Evolutionary conservation across 148 eudicot species (phyloP), one percentile per base, ranked within the genome.

Genomic region (Limonium bicolor): DNA sequence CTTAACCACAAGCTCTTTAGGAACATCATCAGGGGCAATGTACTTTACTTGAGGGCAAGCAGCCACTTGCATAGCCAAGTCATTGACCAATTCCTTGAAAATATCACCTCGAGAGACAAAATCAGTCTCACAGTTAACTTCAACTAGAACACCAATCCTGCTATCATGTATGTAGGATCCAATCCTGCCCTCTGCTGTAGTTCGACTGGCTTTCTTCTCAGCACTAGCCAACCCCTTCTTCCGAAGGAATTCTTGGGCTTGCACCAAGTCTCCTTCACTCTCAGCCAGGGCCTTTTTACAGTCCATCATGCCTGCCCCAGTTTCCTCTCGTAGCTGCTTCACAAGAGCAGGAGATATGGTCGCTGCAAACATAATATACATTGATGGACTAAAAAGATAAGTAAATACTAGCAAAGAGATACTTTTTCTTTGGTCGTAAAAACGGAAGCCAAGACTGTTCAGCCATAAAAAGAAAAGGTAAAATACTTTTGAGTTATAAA

Each of bases 261-360:
- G 73, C 4, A 51, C 59, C 20, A 85, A 50, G 60, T 90, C 88
- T 4, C 99, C 95, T 47, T 55, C 87, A 12, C 85, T 71, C 63
- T 85, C 93, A 24, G 82, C 67, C 9, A 85, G 82, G 19, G 99
- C 95, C 46, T 74, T 90, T 60, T 90, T 90, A 74, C 94, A 90
- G 48, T 90, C 95, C 99, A 90, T 90, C 99, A 90, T 90, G 27
- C 95, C 95, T 28, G 95, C 93, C 58, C 99, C 99, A 21, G 95
- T 77, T 64, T 84, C 93, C 2, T 80, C 83, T 33, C 95, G 70
- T 50, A 90, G 48, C 68, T 90, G 95, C 70, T 90, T 90, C 46
- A 90, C 99, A 52, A 90, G 87, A 29, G 79, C 74, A 40, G 95
- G 87, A 49, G 93, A 62, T 44, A 90, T 71, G 43, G 80, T 42